Conservation (phyloP, 2,329 filamentous ascomycete species). For the Trichothecium roseum region DNA sequence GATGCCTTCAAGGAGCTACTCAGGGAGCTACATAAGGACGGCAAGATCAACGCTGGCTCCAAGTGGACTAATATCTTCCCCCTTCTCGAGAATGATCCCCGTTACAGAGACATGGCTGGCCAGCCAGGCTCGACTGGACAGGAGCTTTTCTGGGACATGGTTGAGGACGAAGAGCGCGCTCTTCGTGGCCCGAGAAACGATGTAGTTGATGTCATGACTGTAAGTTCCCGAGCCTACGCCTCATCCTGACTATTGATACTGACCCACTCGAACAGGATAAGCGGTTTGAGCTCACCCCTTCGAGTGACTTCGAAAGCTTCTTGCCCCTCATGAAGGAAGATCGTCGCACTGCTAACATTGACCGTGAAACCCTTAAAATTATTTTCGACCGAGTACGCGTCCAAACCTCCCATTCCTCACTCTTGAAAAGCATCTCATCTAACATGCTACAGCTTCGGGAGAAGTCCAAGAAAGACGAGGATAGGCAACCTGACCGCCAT, state of each 20-base stretch:
- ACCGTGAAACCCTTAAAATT: slow-evolving; percentile 64
- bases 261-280: slow-evolving; percentile 52
- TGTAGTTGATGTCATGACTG: slow-evolving; percentile 80
- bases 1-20: slow-evolving; percentile 72
- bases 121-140: slow-evolving; percentile 77
- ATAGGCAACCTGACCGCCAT: slow-evolving; percentile 74
- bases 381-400: slow-evolving; percentile 69
- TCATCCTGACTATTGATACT: slow-evolving; percentile 1
- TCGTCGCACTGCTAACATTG: slow-evolving; percentile 78
- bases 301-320: slow-evolving; percentile 86
- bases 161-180: slow-evolving; percentile 89
- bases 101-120: slow-evolving; percentile 75
- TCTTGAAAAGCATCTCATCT: slow-evolving; percentile 4
- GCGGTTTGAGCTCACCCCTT: slow-evolving; percentile 79
- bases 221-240: slow-evolving; percentile 32
- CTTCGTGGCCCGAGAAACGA: slow-evolving; percentile 72
- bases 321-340: slow-evolving; percentile 72
- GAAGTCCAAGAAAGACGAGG: slow-evolving; percentile 78
- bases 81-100: slow-evolving; percentile 66
- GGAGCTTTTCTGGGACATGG: slow-evolving; percentile 90
- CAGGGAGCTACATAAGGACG: slow-evolving; percentile 59
- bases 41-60: slow-evolving; percentile 78
- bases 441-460: slow-evolving; percentile 56
- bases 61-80: slow-evolving; percentile 82
- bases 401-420: not conserved